Percentiles rank a stretch among this genome's conserved stretches.
phyloP scores from a whole-genome alignment of 2,329 filamentous ascomycete species.

The Colletotrichum sp. region DNA sequence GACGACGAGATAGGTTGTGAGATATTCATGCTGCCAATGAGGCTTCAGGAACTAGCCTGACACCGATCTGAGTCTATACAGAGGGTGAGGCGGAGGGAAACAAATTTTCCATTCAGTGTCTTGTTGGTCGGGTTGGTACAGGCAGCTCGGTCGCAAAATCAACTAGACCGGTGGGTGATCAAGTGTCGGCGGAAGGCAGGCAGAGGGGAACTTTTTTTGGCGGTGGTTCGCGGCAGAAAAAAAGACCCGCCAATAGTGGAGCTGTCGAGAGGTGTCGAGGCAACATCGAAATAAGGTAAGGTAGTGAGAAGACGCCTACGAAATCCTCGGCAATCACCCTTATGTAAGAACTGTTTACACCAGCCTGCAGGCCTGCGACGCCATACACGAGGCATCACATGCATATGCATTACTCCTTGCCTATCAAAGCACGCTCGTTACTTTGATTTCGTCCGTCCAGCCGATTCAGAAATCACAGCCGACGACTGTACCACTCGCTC shows the following conservation, averaged over 20 bases:
- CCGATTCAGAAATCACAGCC: neutral
- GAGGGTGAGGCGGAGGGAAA: neutral
- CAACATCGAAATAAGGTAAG: neutral
- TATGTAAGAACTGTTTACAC: neutral
- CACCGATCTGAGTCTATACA: conserved; percentile 4
- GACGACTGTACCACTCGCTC: neutral
- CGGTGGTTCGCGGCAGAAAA: conserved; percentile 50
- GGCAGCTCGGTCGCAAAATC: conserved; percentile 5
- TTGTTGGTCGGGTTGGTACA: neutral
- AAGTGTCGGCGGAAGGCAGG: neutral
- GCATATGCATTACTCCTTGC: neutral
- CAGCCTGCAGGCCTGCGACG: neutral
- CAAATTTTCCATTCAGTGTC: conserved; percentile 16
- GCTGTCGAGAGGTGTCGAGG: neutral
- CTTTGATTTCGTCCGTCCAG: neutral
- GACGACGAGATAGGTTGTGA: conserved; percentile 83
- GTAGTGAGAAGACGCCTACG: neutral
- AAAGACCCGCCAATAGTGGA: neutral
- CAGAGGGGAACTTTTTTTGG: conserved; percentile 41
- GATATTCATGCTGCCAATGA: conserved; percentile 63
- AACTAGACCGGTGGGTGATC: neutral
- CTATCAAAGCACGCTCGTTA: neutral
- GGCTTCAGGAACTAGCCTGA: conserved; percentile 4
- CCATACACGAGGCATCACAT: neutral
- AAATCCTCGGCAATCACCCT: neutral